Evolutionary conservation across 805 yeast species (phyloP).

Genomic region (Kregervanrija fluxuum): DNA sequence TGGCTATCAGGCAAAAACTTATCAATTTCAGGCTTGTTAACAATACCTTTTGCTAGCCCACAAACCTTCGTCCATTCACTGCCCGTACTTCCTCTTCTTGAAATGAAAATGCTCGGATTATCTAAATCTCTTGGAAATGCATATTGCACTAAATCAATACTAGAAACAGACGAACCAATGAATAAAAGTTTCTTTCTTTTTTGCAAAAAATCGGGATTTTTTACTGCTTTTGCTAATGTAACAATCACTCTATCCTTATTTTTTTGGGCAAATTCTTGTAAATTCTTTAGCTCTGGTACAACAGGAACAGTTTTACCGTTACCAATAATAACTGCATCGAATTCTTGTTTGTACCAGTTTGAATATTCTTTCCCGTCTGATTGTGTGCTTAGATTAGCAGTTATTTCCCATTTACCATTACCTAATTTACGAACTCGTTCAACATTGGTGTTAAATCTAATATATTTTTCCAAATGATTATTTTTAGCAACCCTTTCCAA

Average conservation of each 20-base stretch:
- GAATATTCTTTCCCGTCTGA: conserved; percentile 8
- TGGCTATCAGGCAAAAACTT: conserved; percentile 12
- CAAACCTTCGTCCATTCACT: conserved; percentile 8
- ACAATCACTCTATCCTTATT: conserved; percentile 36
- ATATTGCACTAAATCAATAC: conserved; percentile 36
- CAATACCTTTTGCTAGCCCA: conserved; percentile 11
- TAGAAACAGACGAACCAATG: conserved; percentile 36
- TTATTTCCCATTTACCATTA: conserved; percentile 26
- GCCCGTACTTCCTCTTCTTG: conserved; percentile 6
- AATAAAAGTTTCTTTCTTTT: conserved; percentile 33
- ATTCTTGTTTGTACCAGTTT: conserved; percentile 34
- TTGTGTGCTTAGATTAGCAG: conserved; percentile 10
- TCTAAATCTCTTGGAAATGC: conserved; percentile 18
- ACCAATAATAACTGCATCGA: conserved; percentile 36
- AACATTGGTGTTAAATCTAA: conserved; percentile 30
- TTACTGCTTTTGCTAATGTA: conserved; percentile 49
- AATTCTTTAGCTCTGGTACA: conserved; percentile 29
- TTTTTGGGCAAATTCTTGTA: conserved; percentile 23
- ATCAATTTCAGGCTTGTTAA: conserved; percentile 13
- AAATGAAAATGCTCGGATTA: conserved; percentile 17
- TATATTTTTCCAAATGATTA: conserved; percentile 24
- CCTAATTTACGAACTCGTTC: conserved; percentile 18
- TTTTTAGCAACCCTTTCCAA: conserved; percentile 17
- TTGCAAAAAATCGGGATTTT: conserved; percentile 34
- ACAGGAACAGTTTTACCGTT: conserved; percentile 36